Conservation (phyloP, 2,329 filamentous ascomycete species). For the Alternaria viburni region DNA sequence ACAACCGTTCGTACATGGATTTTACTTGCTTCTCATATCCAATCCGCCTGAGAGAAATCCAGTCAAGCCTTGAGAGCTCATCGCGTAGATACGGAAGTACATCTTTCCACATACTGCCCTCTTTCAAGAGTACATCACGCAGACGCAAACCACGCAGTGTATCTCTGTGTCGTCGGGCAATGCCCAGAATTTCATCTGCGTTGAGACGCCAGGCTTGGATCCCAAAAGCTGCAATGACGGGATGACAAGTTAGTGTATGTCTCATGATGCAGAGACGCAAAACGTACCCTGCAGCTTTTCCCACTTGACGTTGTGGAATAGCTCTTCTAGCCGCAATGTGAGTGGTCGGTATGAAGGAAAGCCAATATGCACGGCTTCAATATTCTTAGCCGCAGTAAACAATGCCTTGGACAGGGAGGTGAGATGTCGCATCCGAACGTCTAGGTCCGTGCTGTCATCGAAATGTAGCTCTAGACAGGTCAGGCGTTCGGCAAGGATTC, state of each 20-base stretch:
- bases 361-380: constrained; percentile 69
- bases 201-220: constrained; percentile 69
- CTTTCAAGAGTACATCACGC: constrained; percentile 65
- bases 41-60: constrained; percentile 67
- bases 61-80: constrained; percentile 64
- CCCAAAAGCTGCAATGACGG: constrained; percentile 58
- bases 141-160: constrained; percentile 66
- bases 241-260: neutral
- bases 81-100: constrained; percentile 63
- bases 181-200: constrained; percentile 64
- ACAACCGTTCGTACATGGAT: neutral
- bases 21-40: constrained; percentile 58
- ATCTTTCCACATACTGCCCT: constrained; percentile 66
- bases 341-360: constrained; percentile 66
- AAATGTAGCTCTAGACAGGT: constrained; percentile 70
- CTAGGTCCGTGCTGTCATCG: constrained; percentile 63
- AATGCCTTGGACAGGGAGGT: constrained; percentile 64
- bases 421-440: constrained; percentile 63
- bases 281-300: constrained; percentile 57
- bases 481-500: constrained; percentile 61
- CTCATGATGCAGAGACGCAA: neutral
- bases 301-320: constrained; percentile 69
- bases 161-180: constrained; percentile 62
- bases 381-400: constrained; percentile 64
- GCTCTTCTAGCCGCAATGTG: constrained; percentile 62